Conservation (phyloP, 108 stramenopile genomes). For the Discostella stelligeroides region DNA sequence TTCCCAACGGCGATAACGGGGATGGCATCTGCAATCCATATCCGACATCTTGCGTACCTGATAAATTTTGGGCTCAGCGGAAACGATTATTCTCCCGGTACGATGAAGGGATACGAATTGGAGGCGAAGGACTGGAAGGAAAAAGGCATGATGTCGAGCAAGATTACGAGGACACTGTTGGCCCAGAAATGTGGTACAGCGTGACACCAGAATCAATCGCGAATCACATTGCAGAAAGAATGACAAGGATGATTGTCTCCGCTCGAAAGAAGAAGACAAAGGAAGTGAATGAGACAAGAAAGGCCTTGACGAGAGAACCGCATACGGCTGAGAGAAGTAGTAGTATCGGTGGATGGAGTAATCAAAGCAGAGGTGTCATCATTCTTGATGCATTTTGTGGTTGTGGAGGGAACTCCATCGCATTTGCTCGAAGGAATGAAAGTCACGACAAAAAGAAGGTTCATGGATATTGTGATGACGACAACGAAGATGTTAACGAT, state of each 20-base stretch:
- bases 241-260: constrained; percentile 16
- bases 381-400: constrained; percentile 86
- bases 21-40: constrained; percentile 80
- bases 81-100: constrained; percentile 73
- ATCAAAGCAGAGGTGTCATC: constrained; percentile 16
- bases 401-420: constrained; percentile 86
- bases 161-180: background rate
- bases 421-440: constrained; percentile 55
- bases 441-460: background rate
- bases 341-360: background rate
- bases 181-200: constrained; percentile 69
- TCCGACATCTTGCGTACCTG: constrained; percentile 63
- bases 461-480: background rate
- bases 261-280: background rate
- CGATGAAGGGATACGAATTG: constrained; percentile 81
- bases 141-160: background rate
- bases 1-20: constrained; percentile 50
- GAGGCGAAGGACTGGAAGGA: constrained; percentile 49
- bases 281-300: background rate
- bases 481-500: background rate
- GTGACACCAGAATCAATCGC: constrained; percentile 87
- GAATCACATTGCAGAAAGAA: constrained; percentile 62
- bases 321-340: background rate
- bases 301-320: background rate
- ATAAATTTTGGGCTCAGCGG: constrained; percentile 87